Base-by-base conservation (phyloP, 352 stramenopile genomes). In the Phytophthora sp. region DNA sequence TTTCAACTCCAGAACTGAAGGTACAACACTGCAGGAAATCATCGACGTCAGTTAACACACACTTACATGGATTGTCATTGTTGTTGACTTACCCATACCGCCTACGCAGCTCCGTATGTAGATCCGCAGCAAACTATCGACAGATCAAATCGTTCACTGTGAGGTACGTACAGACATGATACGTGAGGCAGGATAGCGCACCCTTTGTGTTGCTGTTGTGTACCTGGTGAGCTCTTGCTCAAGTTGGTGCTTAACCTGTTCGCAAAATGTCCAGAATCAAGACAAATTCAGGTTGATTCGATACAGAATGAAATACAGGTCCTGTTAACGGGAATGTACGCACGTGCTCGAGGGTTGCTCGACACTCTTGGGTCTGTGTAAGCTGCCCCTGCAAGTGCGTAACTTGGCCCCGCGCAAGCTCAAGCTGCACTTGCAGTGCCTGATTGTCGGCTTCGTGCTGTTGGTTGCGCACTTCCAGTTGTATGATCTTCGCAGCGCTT, bases 31-130 rank as follows among this genome's bases (percentile, higher is more conserved):
- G 33, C 30, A 44, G 13, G 4, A 71, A 35, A 39, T 2, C 26
- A 53, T 27, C 21, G 6, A 45, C 27, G 35, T 57, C 20, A 70
- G 30, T 41, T 26, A 4, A 13, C 20, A 30, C 38, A 13, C 20
- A 62, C 29, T 52, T n/a, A n/a, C n/a, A n/a, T n/a, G n/a, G n/a
- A n/a, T n/a, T 31, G 42, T 20, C 33, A 45, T 12, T 24, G 9
- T 13, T 13, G 26, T 20, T 12, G 18, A 68, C 74, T 46, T 38
- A 91, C 80, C 80, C 82, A 50, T 89, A 88, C 46, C 82, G 82
- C 54, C 79, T 82, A 18, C 72, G 74, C 7, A 91, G 42, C 47
- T 89, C 75, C 27, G 39, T 39, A 33, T 86, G 79, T 26, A 90
- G 60, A 30, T 88, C 79, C 15, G 60, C 61, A 11, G 72, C 71